A percentile compares a stretch with the other conserved stretches of the same genome.
These are phyloP conservation scores for Heritiera fomes DNA, from an alignment of 345 rosid species.

Conservation along the genomic window DNA sequence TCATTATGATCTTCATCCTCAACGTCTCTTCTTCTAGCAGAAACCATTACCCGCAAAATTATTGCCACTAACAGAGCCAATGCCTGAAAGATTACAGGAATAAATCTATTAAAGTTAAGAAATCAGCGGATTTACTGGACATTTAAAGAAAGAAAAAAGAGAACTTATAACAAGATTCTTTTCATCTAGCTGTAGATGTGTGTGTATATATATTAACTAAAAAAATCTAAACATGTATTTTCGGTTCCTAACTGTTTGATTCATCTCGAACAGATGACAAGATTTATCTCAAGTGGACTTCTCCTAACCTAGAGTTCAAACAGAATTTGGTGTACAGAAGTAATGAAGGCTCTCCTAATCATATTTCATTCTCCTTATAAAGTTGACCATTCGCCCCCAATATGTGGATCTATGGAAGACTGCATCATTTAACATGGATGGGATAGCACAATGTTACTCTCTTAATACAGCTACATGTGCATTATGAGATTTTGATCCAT, in stretches of 20 bases:
- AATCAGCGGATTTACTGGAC: background rate
- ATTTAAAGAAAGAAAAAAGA: background rate
- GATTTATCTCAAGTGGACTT: constrained; percentile 7
- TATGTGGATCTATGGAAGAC: background rate
- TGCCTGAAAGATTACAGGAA: constrained; percentile 44
- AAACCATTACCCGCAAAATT: constrained; percentile 70
- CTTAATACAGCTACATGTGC: background rate
- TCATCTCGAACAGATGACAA: background rate
- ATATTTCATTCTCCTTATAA: background rate
- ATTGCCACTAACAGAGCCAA: constrained; percentile 68
- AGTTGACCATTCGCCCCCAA: background rate
- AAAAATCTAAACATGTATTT: background rate
- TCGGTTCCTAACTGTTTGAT: background rate
- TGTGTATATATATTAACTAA: background rate
- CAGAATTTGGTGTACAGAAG: background rate
- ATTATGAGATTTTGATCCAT: background rate
- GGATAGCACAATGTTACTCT: background rate
- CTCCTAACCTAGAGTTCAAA: background rate
- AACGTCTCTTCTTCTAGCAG: constrained; percentile 43
- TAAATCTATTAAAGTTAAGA: constrained; percentile 17
- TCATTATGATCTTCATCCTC: constrained; percentile 67
- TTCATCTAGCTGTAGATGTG: background rate
- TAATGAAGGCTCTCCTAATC: background rate
- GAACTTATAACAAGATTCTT: background rate
- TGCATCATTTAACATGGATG: background rate